Conservation (phyloP, 495 filamentous ascomycete genomes). For the Melanomma pulvis-pyrius region DNA sequence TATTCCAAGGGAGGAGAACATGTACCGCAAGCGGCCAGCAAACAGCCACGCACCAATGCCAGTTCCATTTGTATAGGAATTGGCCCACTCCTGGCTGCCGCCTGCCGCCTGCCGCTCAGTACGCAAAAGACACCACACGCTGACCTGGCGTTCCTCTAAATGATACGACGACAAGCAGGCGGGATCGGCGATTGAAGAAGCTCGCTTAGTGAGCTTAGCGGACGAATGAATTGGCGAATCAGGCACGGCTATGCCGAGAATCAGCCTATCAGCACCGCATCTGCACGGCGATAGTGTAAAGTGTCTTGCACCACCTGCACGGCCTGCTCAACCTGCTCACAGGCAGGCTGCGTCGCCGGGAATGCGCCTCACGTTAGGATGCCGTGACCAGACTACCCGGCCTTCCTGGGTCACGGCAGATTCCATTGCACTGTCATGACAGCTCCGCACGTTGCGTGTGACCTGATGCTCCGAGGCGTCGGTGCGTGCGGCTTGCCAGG, state of each 20-base stretch:
- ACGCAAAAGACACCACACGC: not conserved
- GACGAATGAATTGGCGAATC: conserved; percentile 2
- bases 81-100: not conserved
- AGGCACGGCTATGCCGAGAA: not conserved
- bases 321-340: no score
- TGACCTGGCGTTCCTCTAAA: not conserved
- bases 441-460: not conserved
- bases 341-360: not conserved
- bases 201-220: not conserved
- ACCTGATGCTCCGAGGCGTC: not conserved
- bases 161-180: not conserved
- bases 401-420: not conserved
- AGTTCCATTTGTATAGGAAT: not conserved
- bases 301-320: not conserved
- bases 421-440: not conserved
- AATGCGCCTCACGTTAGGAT: not conserved
- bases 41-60: no score
- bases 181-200: not conserved
- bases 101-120: no score
- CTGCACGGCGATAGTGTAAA: conserved; percentile 9
- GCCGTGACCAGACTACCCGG: no score
- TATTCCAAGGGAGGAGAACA: no score
- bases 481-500: conserved; percentile 1
- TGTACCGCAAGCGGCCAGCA: no score
- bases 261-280: not conserved